Evolutionary conservation across 2,329 filamentous ascomycete species (phyloP).

Genomic region (Aspergillus neotritici): DNA sequence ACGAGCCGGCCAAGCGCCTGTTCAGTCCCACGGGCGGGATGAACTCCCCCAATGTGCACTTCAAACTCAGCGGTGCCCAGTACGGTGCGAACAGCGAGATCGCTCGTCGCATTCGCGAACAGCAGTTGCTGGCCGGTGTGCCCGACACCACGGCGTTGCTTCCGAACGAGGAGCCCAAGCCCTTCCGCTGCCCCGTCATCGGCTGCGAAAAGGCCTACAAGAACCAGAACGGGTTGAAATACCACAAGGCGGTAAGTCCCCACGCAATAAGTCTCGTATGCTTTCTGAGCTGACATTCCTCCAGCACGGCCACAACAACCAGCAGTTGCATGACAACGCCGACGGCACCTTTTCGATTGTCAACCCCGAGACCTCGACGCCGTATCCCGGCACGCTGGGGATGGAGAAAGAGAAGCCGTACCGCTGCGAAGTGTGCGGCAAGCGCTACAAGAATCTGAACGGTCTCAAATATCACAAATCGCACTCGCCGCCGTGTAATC

Average conservation of each 20-base stretch:
- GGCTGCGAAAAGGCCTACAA: conserved; percentile 99
- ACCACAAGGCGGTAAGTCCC: conserved; percentile 60
- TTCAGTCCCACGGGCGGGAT: conserved; percentile 78
- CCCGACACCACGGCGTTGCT: conserved; percentile 43
- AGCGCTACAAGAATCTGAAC: conserved; percentile 98
- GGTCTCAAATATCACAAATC: conserved; percentile 91
- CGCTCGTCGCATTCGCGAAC: conserved; percentile 59
- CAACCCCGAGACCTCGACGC: conserved; percentile 87
- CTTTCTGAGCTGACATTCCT: conserved; percentile 16
- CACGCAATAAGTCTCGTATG: conserved; percentile 21
- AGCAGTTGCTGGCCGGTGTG: conserved; percentile 56
- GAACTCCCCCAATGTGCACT: conserved; percentile 61
- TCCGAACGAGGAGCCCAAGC: conserved; percentile 86
- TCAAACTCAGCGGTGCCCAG: conserved; percentile 69
- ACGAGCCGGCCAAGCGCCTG: conserved; percentile 88
- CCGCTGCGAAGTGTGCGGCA: conserved; percentile 92
- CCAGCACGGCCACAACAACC: conserved; percentile 87
- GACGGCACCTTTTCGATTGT: conserved; percentile 98
- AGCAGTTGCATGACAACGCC: conserved; percentile 91
- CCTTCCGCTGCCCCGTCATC: conserved; percentile 95
- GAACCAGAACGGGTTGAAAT: conserved; percentile 98
- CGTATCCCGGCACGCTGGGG: conserved; percentile 92
- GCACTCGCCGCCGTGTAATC: conserved; percentile 84
- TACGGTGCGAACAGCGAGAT: conserved; percentile 72
- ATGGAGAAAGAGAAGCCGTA: conserved; percentile 99